Evolutionary conservation across 116 monocot species (phyloP).

Genomic region (Papilionanthe hybrid): DNA sequence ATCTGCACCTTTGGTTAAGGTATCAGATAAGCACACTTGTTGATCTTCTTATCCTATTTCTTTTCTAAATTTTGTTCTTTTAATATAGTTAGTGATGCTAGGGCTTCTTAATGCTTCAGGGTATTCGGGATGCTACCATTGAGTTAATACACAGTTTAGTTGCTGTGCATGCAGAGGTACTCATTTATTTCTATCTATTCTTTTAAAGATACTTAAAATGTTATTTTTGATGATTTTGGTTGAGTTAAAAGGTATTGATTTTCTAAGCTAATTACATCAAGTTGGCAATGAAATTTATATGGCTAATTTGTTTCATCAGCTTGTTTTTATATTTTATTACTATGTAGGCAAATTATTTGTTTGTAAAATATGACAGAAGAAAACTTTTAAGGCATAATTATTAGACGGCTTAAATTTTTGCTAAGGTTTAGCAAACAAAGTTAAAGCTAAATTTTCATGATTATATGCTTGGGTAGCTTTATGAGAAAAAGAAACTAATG

Average conservation of each 20-base stretch:
- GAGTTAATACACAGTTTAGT: slow-evolving; percentile 83
- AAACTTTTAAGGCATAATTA: too few relatives aligned
- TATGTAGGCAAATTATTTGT: neutral
- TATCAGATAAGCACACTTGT: slow-evolving; percentile 11
- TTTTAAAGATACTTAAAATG: neutral
- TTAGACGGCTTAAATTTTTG: too few relatives aligned
- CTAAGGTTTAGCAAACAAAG: too few relatives aligned
- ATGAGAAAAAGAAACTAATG: too few relatives aligned
- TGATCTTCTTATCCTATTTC: neutral
- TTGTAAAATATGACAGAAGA: too few relatives aligned
- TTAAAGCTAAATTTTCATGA: too few relatives aligned
- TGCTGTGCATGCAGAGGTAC: slow-evolving; percentile 89
- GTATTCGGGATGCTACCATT: slow-evolving; percentile 92
- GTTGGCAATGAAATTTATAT: neutral
- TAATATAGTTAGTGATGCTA: neutral
- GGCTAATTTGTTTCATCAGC: neutral
- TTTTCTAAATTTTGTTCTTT: neutral
- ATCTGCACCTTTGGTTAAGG: slow-evolving; percentile 77
- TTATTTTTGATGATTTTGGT: neutral
- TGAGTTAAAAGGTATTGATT: neutral
- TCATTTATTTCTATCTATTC: neutral
- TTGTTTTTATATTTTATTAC: neutral
- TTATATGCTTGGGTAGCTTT: too few relatives aligned
- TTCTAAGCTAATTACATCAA: neutral
- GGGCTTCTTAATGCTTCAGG: slow-evolving; percentile 34